Percentiles rank a stretch among this genome's conserved stretches.
These are phyloP conservation scores for Candida chilensis DNA, from an alignment of 805 yeast species.

Conservation along the genomic window DNA sequence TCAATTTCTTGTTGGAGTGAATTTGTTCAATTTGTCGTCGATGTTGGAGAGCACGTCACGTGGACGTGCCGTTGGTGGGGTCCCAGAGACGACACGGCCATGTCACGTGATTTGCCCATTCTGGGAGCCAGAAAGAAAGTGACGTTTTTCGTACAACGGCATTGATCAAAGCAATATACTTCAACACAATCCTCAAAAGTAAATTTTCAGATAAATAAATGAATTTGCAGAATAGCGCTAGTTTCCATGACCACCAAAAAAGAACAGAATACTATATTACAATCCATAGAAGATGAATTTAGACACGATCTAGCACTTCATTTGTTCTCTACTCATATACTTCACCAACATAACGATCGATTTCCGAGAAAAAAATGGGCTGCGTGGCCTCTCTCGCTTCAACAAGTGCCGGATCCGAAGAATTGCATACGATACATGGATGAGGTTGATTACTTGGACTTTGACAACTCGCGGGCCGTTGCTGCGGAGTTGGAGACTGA, in stretches of 20 bases:
- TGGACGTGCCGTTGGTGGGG: not conserved
- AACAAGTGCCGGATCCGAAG: conserved; percentile 26
- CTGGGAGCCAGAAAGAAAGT: conserved; percentile 1
- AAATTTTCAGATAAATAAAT: conserved; percentile 4
- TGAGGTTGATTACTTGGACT: conserved; percentile 7
- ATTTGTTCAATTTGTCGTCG: not conserved
- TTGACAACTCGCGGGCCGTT: conserved; percentile 3
- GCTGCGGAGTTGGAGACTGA: conserved; percentile 3
- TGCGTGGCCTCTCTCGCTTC: conserved; percentile 46
- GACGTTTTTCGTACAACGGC: not conserved
- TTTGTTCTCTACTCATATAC: conserved; percentile 47
- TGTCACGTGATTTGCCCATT: too few species aligned
- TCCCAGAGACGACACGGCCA: too few species aligned
- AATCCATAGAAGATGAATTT: conserved; percentile 35
- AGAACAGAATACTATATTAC: conserved; percentile 14
- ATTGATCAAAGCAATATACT: not conserved
- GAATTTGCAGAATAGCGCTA: not conserved
- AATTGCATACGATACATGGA: conserved; percentile 13
- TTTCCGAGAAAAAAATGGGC: conserved; percentile 37
- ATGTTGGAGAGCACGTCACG: not conserved
- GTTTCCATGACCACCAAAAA: conserved; percentile 1
- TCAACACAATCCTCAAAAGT: conserved; percentile 3
- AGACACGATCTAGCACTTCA: conserved; percentile 55
- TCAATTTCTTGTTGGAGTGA: not conserved
- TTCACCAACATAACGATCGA: conserved; percentile 22